Evolutionary conservation across 345 rosid genomes (phyloP).

Genomic region (Aegle marmelos): DNA sequence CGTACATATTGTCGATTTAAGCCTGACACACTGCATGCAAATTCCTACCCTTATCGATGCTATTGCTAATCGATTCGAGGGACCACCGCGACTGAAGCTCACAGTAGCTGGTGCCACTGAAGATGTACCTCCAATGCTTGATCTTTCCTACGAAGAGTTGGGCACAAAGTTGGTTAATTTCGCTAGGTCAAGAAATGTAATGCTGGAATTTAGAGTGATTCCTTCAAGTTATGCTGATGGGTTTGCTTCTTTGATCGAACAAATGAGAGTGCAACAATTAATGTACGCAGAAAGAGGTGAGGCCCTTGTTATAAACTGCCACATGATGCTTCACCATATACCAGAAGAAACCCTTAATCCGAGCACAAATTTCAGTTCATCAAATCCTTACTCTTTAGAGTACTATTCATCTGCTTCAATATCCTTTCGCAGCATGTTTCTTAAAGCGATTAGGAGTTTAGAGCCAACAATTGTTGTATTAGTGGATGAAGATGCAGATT

Average conservation of each 20-base stretch:
- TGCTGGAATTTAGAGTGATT: slow-evolving; percentile 56
- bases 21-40: slow-evolving; percentile 94
- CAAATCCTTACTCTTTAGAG: slow-evolving; percentile 16
- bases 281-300: slow-evolving; percentile 41
- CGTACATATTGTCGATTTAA: slow-evolving; percentile 79
- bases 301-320: slow-evolving; percentile 80
- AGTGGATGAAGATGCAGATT: slow-evolving; percentile 84
- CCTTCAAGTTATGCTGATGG: slow-evolving; percentile 63
- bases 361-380: slow-evolving; percentile 2
- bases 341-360: slow-evolving; percentile 55
- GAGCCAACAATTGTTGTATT: slow-evolving; percentile 66
- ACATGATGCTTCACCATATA: slow-evolving; percentile 79
- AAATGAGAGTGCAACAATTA: slow-evolving; percentile 51
- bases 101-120: slow-evolving; percentile 50
- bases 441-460: slow-evolving; percentile 56
- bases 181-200: slow-evolving; percentile 65
- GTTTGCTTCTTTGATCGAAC: slow-evolving; percentile 61
- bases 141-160: slow-evolving; percentile 61
- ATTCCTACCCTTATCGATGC: slow-evolving; percentile 87
- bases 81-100: slow-evolving; percentile 63
- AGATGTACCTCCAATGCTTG: slow-evolving; percentile 50
- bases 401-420: slow-evolving; percentile 21
- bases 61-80: slow-evolving; percentile 52
- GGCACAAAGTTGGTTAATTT: slow-evolving; percentile 68
- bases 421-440: slow-evolving; percentile 47